Base-by-base conservation (phyloP, 345 rosid genomes). In the Crucihimalaya himalaica region DNA sequence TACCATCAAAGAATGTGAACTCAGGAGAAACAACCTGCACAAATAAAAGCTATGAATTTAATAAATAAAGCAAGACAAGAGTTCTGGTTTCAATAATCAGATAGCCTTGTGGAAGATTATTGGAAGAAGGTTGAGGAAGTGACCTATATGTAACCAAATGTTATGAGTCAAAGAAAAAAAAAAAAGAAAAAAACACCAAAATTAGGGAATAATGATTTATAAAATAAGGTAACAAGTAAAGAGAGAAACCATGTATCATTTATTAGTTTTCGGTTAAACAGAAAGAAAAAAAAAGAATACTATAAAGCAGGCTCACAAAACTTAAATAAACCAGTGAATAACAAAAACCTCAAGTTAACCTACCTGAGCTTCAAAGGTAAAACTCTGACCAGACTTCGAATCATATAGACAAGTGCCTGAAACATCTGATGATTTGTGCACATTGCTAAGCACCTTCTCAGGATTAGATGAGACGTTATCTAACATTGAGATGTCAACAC, bases 281-380 rank as follows among this genome's bases (percentile, higher is more conserved):
- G 18, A 58, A 25, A 15, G 12, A 27, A 55, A 58, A 21, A 8
- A 58, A 66, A 50, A 31, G n/a, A 28, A 18, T 11, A 37, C 58
- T 31, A 45, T 16, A 43, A 59, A 32, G 34, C 31, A 34, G 10
- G 45, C 61, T n/a, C 43, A 50, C 29, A 37, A 48, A 51, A 59
- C 46, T 47, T 58, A 40, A 15, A n/a, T 40, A 60, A 68, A 43
- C 11, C 15, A 15, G 37, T 15, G 9, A 48, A 46, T 40, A 16
- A 61, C 21, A 54, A 69, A 54, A 59, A 39, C 21, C 15, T 45
- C 42, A 43, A 54, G 60, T n/a, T 27, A 58, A 51, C 63, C 52
- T 73, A 91, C 99, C 93, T 95, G 98, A 34, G 96, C 89, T 88
- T 95, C 99, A 68, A 95, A 88, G 45, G 98, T 90, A 63, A 87